A percentile compares a stretch with the other conserved stretches of the same genome.
These are phyloP conservation scores for Plectosphaerella cucumerina DNA, from an alignment of 2,329 filamentous ascomycete species.

Conservation along the genomic window DNA sequence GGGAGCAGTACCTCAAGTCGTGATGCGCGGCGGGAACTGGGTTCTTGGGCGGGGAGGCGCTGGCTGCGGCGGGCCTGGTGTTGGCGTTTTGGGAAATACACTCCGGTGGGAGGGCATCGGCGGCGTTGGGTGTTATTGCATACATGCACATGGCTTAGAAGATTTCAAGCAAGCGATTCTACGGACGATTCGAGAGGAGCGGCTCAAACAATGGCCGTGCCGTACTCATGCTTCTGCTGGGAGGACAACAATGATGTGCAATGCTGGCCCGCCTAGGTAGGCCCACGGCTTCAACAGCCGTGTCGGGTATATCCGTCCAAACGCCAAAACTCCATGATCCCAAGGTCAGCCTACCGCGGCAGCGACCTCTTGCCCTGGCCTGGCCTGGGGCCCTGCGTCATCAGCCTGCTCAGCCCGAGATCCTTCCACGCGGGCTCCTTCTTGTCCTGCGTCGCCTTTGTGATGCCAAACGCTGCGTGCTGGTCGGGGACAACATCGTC, in stretches of 20 bases:
- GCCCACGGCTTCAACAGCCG: no score
- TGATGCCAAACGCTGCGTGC: constrained; percentile 82
- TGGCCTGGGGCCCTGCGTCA: constrained; percentile 54
- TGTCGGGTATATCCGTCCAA: no score
- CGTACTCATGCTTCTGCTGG: no score
- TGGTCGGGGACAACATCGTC: constrained; percentile 86
- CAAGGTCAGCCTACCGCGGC: constrained; percentile 7
- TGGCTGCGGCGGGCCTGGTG: not conserved
- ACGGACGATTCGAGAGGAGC: no score
- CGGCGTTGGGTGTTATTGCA: no score
- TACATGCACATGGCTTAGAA: no score
- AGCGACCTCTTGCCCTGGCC: constrained; percentile 13
- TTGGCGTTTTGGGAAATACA: not conserved
- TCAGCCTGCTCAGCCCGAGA: constrained; percentile 66
- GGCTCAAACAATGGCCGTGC: no score
- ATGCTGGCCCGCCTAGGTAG: not conserved
- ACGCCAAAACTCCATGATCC: no score
- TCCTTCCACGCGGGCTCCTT: constrained; percentile 77
- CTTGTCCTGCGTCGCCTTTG: constrained; percentile 69
- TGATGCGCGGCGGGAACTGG: not conserved
- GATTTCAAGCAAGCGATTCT: no score
- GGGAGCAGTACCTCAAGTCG: constrained; percentile 69
- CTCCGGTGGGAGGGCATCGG: not conserved
- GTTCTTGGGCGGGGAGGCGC: not conserved
- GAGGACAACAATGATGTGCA: no score